Conservation (phyloP, 2,329 filamentous ascomycete species). For the Pseudogymnoascus sp. region DNA sequence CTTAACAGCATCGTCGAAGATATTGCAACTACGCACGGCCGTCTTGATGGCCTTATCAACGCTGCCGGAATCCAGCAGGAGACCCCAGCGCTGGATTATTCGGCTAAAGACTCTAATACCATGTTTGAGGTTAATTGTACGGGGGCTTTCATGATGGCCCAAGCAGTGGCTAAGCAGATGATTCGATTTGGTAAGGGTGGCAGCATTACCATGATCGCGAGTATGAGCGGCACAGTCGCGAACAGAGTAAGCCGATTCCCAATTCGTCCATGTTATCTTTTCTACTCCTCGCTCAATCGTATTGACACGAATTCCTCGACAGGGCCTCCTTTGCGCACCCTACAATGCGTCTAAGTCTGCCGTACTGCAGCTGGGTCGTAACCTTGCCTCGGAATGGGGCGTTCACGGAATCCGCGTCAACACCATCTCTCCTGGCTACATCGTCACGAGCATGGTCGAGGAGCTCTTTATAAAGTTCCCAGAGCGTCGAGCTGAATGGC, state of each 20-base stretch:
- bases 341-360: slow-evolving; percentile 57
- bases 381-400: slow-evolving; percentile 56
- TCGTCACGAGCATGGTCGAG: slow-evolving; percentile 54
- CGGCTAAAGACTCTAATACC: slow-evolving; percentile 38
- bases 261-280: background rate
- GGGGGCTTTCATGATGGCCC: slow-evolving; percentile 62
- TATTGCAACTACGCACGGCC: slow-evolving; percentile 54
- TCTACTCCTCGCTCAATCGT: background rate
- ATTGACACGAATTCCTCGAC: slow-evolving; percentile 14
- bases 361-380: slow-evolving; percentile 51
- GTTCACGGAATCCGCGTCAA: slow-evolving; percentile 55
- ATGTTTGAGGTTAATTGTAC: slow-evolving; percentile 66
- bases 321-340: slow-evolving; percentile 55
- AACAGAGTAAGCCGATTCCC: slow-evolving; percentile 15
- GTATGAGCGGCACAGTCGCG: slow-evolving; percentile 34
- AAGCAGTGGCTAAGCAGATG: slow-evolving; percentile 57
- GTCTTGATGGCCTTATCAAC: slow-evolving; percentile 60
- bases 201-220: slow-evolving; percentile 46
- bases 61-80: slow-evolving; percentile 64
- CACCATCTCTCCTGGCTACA: slow-evolving; percentile 55
- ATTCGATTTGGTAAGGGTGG: slow-evolving; percentile 35
- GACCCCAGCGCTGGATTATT: slow-evolving; percentile 60
- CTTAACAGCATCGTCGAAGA: slow-evolving; percentile 51
- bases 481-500: slow-evolving; percentile 39
- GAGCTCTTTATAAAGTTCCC: slow-evolving; percentile 44